A percentile compares a stretch with the other conserved stretches of the same genome.
Conservation (phyloP, 495 filamentous ascomycete species). For the Penicillium riverlandense region DNA sequence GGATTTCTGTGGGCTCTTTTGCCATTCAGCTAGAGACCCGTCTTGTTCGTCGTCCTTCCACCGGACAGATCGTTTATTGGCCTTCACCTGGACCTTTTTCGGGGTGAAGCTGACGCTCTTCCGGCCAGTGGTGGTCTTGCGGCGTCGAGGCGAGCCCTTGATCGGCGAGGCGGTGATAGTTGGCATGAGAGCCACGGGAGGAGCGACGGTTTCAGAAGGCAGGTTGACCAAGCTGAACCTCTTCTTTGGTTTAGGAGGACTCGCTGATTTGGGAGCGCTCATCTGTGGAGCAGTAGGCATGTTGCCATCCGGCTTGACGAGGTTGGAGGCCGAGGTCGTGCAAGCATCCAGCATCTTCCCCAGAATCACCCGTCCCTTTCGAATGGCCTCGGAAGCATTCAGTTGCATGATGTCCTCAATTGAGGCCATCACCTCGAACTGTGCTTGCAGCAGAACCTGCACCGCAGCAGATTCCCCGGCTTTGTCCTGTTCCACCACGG, state of each 20-base stretch:
- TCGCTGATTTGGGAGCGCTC: slow-evolving; percentile 54
- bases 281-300: slow-evolving; percentile 51
- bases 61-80: slow-evolving; percentile 66
- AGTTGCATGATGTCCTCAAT: slow-evolving; percentile 74
- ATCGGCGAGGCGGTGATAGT: slow-evolving; percentile 42
- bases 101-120: slow-evolving; percentile 81
- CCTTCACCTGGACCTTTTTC: slow-evolving; percentile 62
- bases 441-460: slow-evolving; percentile 76
- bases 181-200: slow-evolving; percentile 28
- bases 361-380: slow-evolving; percentile 73
- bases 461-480: slow-evolving; percentile 67
- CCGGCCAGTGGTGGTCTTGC: slow-evolving; percentile 59
- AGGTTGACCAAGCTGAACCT: slow-evolving; percentile 37
- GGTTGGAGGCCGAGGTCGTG: slow-evolving; percentile 61
- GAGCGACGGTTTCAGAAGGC: slow-evolving; percentile 21
- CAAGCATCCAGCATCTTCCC: slow-evolving; percentile 70
- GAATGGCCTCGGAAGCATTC: slow-evolving; percentile 71
- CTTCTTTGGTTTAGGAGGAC: slow-evolving; percentile 73
- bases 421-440: slow-evolving; percentile 82
- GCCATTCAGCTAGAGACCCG: slow-evolving; percentile 77
- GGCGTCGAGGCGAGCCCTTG: slow-evolving; percentile 74
- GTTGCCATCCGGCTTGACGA: slow-evolving; percentile 85
- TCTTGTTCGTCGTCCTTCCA: slow-evolving; percentile 92
- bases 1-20: slow-evolving; percentile 72
- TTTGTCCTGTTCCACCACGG: slow-evolving; percentile 80